These are phyloP conservation scores for Fusarium cyanostomum DNA, from an alignment of 2,329 filamentous ascomycete species.

Conservation along the genomic window DNA sequence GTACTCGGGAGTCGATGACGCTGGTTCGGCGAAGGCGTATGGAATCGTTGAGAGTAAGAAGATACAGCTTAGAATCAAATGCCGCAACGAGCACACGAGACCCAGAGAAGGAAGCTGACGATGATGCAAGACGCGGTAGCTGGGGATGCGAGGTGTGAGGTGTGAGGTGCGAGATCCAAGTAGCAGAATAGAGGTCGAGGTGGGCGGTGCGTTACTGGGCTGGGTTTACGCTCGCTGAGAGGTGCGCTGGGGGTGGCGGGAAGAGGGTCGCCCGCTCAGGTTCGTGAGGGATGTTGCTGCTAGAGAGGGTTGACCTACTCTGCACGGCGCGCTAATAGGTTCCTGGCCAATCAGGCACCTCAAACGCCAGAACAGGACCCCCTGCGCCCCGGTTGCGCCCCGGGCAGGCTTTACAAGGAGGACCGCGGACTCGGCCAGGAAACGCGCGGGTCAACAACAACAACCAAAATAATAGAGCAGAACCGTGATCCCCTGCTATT, in stretches of 20 bases:
- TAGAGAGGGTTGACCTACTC: slow-evolving; percentile 43
- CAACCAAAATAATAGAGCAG: slow-evolving; percentile 41
- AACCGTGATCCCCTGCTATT: slow-evolving; percentile 25
- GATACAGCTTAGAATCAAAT: slow-evolving; percentile 9
- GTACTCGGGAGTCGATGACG: slow-evolving; percentile 22
- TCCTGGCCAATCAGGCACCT: slow-evolving; percentile 33
- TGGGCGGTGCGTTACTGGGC: slow-evolving; percentile 33
- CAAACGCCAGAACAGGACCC: slow-evolving; percentile 12
- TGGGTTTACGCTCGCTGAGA: slow-evolving; percentile 23
- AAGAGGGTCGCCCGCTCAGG: slow-evolving; percentile 36
- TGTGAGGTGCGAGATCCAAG: slow-evolving; percentile 38
- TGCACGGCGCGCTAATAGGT: slow-evolving; percentile 37
- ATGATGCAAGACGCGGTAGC: slow-evolving; percentile 33
- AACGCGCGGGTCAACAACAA: slow-evolving; percentile 45
- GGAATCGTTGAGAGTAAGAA: slow-evolving; percentile 18
- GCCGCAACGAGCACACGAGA: slow-evolving; percentile 3
- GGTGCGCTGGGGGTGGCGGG: slow-evolving; percentile 39
- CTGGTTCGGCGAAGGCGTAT: slow-evolving; percentile 1
- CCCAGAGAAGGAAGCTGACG: slow-evolving; percentile 19
- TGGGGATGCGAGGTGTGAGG: slow-evolving; percentile 28
- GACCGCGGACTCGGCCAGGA: slow-evolving; percentile 41
- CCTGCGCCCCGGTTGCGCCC: slow-evolving; percentile 30
- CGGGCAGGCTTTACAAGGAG: slow-evolving; percentile 25
- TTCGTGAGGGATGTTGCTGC: slow-evolving; percentile 40
- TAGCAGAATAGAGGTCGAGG: slow-evolving; percentile 33